phyloP scores from a whole-genome alignment of 2,329 filamentous ascomycete genomes.

The Monosporascus sp. region DNA sequence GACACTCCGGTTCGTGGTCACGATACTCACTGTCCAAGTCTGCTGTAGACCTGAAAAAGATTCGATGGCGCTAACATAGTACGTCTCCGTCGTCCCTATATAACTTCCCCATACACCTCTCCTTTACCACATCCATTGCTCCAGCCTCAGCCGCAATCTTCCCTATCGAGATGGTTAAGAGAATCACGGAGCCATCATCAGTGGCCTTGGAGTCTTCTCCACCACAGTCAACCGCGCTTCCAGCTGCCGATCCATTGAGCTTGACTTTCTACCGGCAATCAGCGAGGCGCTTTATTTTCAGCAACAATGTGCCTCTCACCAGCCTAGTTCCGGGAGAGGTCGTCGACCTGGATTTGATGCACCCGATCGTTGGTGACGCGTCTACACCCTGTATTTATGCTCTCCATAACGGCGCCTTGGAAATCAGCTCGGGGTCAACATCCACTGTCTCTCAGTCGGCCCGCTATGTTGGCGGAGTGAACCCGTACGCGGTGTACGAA shows the following conservation, averaged over 20 bases:
- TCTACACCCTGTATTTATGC: not conserved
- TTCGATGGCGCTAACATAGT: not conserved
- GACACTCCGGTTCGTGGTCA: not conserved
- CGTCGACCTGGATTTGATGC: constrained; percentile 1
- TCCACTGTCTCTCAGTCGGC: not conserved
- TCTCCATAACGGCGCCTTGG: not conserved
- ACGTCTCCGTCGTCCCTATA: not conserved
- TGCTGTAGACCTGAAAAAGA: not conserved
- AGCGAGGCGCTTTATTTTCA: constrained; percentile 1
- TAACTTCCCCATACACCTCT: not conserved
- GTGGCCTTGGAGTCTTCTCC: not conserved
- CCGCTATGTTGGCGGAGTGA: not conserved
- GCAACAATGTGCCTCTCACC: constrained; percentile 1
- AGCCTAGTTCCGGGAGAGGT: not conserved
- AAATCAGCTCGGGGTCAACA: not conserved
- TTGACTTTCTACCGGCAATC: constrained; percentile 1
- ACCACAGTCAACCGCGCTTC: not conserved
- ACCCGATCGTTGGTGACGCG: not conserved
- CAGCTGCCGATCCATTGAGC: constrained; percentile 5
- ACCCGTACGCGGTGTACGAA: not conserved
- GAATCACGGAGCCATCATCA: not conserved
- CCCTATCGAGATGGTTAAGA: not conserved
- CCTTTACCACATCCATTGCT: not conserved
- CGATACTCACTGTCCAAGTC: not conserved
- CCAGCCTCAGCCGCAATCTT: not conserved